Conservation (phyloP, 331 rosid species). For the Spiraea crenata region DNA sequence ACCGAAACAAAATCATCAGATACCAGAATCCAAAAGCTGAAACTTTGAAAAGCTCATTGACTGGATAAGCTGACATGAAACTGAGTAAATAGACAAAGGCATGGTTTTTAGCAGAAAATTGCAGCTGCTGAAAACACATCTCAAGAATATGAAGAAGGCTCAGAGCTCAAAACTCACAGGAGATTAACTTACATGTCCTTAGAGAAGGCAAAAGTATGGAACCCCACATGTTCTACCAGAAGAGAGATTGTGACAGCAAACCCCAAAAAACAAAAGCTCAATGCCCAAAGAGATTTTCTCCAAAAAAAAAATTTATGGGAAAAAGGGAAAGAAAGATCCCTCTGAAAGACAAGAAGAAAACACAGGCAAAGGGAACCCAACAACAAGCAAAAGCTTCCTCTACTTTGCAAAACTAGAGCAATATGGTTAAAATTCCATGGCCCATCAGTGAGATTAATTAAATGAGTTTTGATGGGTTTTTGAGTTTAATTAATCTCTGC, state of each 20-base stretch:
- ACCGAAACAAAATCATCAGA: slow-evolving; percentile 14
- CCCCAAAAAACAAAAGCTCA: slow-evolving; percentile 41
- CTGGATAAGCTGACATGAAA: slow-evolving; percentile 60
- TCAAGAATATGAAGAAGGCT: slow-evolving; percentile 44
- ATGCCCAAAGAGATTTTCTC: slow-evolving; percentile 56
- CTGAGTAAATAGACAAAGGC: slow-evolving; percentile 38
- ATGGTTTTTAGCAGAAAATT: slow-evolving; percentile 37
- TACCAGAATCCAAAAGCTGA: slow-evolving; percentile 30
- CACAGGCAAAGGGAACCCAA: slow-evolving; percentile 27
- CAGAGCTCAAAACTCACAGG: slow-evolving; percentile 58
- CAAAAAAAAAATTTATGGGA: slow-evolving; percentile 48
- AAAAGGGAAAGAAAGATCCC: slow-evolving; percentile 52
- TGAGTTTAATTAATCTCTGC: slow-evolving; percentile 28
- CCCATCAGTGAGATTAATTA: slow-evolving; percentile 17
- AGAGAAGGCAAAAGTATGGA: slow-evolving; percentile 57
- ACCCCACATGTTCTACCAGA: slow-evolving; percentile 61
- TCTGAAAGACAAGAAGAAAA: slow-evolving; percentile 31
- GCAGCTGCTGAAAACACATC: slow-evolving; percentile 51
- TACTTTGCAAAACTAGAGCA: slow-evolving; percentile 13
- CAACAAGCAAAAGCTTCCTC: slow-evolving; percentile 31
- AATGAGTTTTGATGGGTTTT: slow-evolving; percentile 20
- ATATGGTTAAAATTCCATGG: slow-evolving; percentile 7
- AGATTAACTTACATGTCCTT: slow-evolving; percentile 38
- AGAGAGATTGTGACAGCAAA: slow-evolving; percentile 36
- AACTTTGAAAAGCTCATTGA: slow-evolving; percentile 31